These are phyloP conservation scores for Pseudogymnoascus sp. DNA, from an alignment of 2,329 filamentous ascomycete species.

Conservation along the genomic window DNA sequence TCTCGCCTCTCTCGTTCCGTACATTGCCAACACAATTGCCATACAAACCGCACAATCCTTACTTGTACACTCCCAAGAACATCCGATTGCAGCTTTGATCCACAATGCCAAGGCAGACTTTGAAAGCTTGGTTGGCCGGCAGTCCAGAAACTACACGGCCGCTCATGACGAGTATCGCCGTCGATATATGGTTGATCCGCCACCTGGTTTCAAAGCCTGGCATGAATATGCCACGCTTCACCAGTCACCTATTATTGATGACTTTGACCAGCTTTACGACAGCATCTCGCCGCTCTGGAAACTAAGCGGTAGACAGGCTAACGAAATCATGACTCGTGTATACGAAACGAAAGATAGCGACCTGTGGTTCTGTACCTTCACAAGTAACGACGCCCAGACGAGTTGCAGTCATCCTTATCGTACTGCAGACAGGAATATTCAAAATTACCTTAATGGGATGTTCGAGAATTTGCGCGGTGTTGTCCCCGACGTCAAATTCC, in stretches of 20 bases:
- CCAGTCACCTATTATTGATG: constrained; percentile 41
- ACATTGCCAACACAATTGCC: neutral
- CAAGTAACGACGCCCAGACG: constrained; percentile 17
- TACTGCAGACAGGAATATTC: constrained; percentile 30
- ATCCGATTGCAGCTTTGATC: constrained; percentile 62
- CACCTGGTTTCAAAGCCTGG: constrained; percentile 41
- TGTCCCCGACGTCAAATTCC: constrained; percentile 34
- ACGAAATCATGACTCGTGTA: constrained; percentile 10
- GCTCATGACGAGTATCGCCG: constrained; percentile 54
- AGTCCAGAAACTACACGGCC: constrained; percentile 68
- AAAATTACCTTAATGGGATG: constrained; percentile 27
- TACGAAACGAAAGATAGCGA: neutral
- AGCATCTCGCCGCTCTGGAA: constrained; percentile 35
- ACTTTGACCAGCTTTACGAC: constrained; percentile 39
- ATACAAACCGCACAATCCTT: neutral
- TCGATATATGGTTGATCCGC: constrained; percentile 37
- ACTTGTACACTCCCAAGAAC: constrained; percentile 23
- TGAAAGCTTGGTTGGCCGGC: constrained; percentile 44
- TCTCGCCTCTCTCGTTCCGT: constrained; percentile 23
- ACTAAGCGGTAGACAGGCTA: constrained; percentile 29
- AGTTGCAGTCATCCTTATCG: constrained; percentile 30
- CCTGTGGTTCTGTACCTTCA: neutral
- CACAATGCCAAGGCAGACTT: constrained; percentile 52
- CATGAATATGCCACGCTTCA: constrained; percentile 34
- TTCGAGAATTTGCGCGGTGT: constrained; percentile 20